phyloP scores from a whole-genome alignment of 257 asterid genomes.

The Cruciata laevipes region DNA sequence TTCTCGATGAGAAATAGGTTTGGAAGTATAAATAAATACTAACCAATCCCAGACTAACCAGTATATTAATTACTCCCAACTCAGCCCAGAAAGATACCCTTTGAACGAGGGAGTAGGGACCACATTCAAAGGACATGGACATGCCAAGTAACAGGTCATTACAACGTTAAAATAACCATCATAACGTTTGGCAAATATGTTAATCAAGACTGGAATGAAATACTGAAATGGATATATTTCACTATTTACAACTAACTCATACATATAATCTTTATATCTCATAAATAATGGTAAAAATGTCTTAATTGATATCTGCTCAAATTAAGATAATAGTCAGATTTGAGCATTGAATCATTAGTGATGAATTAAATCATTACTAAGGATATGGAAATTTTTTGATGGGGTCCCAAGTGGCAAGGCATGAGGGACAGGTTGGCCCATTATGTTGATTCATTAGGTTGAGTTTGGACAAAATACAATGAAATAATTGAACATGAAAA shows the following conservation, averaged over 20 bases:
- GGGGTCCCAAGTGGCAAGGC: constrained; percentile 30
- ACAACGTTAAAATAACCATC: background rate
- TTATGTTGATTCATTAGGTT: constrained; percentile 39
- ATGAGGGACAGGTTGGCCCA: constrained; percentile 55
- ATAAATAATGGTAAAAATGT: too few species aligned
- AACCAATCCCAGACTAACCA: background rate
- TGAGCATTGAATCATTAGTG: too few species aligned
- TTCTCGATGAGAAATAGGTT: background rate
- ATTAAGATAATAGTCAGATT: too few species aligned
- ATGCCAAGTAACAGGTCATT: constrained; percentile 23
- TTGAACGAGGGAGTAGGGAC: constrained; percentile 13
- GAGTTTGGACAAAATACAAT: constrained; percentile 47
- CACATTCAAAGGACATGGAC: constrained; percentile 5
- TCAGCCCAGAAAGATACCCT: constrained; percentile 6
- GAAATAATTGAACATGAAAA: constrained; percentile 58
- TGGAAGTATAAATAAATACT: background rate
- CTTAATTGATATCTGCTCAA: too few species aligned
- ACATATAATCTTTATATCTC: too few species aligned
- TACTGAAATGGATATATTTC: too few species aligned
- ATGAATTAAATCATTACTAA: background rate
- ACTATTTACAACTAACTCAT: too few species aligned
- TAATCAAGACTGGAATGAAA: too few species aligned
- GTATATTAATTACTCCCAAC: constrained; percentile 1
- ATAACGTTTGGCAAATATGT: background rate
- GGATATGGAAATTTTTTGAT: constrained; percentile 12